A percentile compares a stretch with the other conserved stretches of the same genome.
Evolutionary conservation across 345 rosid genomes (phyloP).

Genomic region (Aquilaria yunnanensis): DNA sequence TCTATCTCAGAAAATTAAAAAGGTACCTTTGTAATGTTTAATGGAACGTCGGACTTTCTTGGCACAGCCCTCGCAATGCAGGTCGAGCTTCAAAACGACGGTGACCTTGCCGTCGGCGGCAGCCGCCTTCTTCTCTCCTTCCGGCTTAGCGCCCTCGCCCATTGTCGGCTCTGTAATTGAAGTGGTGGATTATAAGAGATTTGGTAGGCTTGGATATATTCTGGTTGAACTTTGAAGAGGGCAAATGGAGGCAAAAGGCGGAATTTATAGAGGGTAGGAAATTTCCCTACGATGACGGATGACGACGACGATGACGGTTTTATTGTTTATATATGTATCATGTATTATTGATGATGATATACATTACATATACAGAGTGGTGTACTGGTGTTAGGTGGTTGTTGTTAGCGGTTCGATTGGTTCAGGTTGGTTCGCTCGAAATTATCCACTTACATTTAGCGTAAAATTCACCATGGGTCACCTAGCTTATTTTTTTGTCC

Average conservation of each 20-base stretch:
- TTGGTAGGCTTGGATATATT: not conserved
- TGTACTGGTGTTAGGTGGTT: too few relatives aligned
- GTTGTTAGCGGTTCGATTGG: too few relatives aligned
- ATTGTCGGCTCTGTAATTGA: slow-evolving; percentile 16
- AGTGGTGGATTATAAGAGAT: not conserved
- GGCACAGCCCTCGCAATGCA: slow-evolving; percentile 95
- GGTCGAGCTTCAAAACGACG: slow-evolving; percentile 58
- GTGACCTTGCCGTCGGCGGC: slow-evolving; percentile 32
- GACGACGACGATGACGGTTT: not conserved
- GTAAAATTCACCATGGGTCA: too few relatives aligned
- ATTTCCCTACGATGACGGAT: slow-evolving; percentile 3
- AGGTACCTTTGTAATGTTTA: slow-evolving; percentile 45
- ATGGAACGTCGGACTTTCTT: slow-evolving; percentile 48
- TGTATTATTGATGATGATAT: too few relatives aligned
- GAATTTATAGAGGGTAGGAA: slow-evolving; percentile 26
- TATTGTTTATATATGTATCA: slow-evolving; percentile 13
- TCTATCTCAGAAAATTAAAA: not conserved
- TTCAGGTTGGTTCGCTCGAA: too few relatives aligned
- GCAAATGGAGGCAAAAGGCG: slow-evolving; percentile 11
- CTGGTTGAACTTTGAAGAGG: slow-evolving; percentile 15
- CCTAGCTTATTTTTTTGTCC: too few relatives aligned
- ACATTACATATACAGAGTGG: too few relatives aligned
- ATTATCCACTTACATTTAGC: too few relatives aligned
- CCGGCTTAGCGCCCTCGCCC: slow-evolving; percentile 34
- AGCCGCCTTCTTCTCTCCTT: slow-evolving; percentile 43